Evolutionary conservation across 495 filamentous ascomycete genomes (phyloP).

Genomic region (Aspergillus biplanus): DNA sequence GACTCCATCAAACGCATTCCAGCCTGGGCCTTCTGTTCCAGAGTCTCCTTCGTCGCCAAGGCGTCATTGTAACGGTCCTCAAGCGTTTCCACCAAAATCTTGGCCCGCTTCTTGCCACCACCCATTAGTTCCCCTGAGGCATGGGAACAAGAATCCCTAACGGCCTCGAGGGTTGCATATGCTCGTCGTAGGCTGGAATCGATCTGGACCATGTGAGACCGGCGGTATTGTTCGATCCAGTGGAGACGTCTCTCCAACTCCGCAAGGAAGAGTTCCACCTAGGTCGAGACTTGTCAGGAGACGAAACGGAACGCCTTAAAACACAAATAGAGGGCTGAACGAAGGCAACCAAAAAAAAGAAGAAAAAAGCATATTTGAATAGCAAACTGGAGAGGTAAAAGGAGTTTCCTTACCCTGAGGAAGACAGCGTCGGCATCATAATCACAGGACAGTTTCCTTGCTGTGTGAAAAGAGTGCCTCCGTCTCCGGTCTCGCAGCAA

Average conservation of each 20-base stretch:
- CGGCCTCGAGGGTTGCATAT: constrained; percentile 82
- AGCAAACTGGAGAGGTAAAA: constrained; percentile 7
- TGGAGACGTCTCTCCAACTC: constrained; percentile 86
- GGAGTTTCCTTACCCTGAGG: constrained; percentile 53
- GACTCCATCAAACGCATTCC: constrained; percentile 85
- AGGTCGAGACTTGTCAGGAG: constrained; percentile 9
- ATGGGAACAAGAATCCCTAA: constrained; percentile 83
- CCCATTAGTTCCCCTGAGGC: constrained; percentile 92
- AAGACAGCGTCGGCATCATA: constrained; percentile 71
- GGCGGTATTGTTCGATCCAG: constrained; percentile 86
- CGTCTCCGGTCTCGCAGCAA: constrained; percentile 54
- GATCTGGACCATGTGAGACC: constrained; percentile 76
- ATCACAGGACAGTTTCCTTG: constrained; percentile 63
- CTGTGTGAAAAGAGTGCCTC: constrained; percentile 67
- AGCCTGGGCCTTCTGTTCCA: constrained; percentile 88
- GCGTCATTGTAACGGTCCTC: constrained; percentile 88
- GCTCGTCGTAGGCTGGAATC: constrained; percentile 82
- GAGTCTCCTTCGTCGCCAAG: constrained; percentile 79
- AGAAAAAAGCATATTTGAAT: constrained; percentile 13
- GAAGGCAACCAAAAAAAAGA: not conserved
- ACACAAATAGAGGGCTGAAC: too few species aligned
- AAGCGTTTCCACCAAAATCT: constrained; percentile 91
- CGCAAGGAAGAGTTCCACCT: constrained; percentile 89
- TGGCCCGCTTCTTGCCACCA: constrained; percentile 79
- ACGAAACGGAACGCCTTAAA: not conserved